Evolutionary conservation across 441 rosid species (phyloP).

Genomic region (Metrosideros polymorpha): DNA sequence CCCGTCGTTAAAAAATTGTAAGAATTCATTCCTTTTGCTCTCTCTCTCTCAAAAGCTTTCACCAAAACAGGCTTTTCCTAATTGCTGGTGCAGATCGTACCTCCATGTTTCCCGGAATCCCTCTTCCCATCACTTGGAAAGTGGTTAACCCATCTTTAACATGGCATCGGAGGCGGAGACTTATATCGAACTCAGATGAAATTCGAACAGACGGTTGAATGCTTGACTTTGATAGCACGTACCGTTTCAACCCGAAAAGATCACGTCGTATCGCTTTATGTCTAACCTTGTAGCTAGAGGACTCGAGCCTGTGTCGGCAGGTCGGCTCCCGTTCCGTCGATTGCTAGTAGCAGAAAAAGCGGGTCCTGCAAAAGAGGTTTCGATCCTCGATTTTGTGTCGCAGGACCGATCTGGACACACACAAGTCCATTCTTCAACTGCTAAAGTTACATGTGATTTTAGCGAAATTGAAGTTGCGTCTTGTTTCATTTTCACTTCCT

Average conservation of each 20-base stretch:
- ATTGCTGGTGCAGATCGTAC: background rate
- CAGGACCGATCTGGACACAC: rapidly evolving
- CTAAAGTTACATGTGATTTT: background rate
- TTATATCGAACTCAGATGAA: background rate
- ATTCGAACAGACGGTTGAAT: background rate
- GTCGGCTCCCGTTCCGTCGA: background rate
- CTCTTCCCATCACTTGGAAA: background rate
- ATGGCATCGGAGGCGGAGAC: background rate
- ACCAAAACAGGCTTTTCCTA: background rate
- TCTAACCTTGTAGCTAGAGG: background rate
- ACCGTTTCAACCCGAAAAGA: background rate
- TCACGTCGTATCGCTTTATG: background rate
- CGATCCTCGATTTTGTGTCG: background rate
- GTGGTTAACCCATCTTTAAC: background rate
- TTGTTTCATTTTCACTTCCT: background rate
- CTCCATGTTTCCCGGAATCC: background rate
- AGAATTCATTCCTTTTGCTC: background rate
- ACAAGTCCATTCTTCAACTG: background rate
- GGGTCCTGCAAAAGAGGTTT: background rate
- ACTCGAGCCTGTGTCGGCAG: background rate
- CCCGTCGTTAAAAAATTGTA: background rate
- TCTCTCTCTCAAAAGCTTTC: background rate
- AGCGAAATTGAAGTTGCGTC: rapidly evolving
- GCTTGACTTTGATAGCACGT: background rate
- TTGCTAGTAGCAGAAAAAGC: background rate